Conservation (phyloP, 345 rosid genomes). For the Citrus maxima region DNA sequence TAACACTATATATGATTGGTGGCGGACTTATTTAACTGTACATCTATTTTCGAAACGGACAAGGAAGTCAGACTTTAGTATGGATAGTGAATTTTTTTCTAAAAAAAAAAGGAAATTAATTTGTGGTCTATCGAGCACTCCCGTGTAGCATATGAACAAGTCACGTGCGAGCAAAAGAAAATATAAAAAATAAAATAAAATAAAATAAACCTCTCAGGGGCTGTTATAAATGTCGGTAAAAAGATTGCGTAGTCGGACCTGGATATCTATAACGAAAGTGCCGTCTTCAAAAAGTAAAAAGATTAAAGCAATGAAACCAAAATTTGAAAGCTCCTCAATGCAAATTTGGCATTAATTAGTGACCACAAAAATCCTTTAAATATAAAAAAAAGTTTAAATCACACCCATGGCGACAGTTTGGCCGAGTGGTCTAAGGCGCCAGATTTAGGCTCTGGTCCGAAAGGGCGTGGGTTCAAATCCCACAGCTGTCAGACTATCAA, state of each 20-base stretch:
- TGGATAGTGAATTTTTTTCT: too few species aligned
- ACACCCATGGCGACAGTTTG: constrained; percentile 47
- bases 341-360: too few species aligned
- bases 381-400: fast-evolving
- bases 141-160: background rate
- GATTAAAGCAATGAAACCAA: too few species aligned
- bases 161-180: background rate
- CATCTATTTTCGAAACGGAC: too few species aligned
- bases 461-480: constrained; percentile 65
- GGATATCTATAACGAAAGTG: too few species aligned
- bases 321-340: too few species aligned
- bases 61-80: background rate
- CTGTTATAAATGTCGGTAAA: background rate
- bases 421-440: constrained; percentile 99
- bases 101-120: background rate
- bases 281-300: too few species aligned
- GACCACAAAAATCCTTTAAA: fast-evolving
- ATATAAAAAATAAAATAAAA: background rate
- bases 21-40: background rate
- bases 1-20: background rate
- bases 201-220: background rate
- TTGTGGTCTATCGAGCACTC: background rate
- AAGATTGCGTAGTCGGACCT: background rate
- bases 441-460: constrained; percentile 99
- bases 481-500: constrained; percentile 17